phyloP scores from a whole-genome alignment of 768 basidiomycete genomes.

The Gymnopilus junonius region DNA sequence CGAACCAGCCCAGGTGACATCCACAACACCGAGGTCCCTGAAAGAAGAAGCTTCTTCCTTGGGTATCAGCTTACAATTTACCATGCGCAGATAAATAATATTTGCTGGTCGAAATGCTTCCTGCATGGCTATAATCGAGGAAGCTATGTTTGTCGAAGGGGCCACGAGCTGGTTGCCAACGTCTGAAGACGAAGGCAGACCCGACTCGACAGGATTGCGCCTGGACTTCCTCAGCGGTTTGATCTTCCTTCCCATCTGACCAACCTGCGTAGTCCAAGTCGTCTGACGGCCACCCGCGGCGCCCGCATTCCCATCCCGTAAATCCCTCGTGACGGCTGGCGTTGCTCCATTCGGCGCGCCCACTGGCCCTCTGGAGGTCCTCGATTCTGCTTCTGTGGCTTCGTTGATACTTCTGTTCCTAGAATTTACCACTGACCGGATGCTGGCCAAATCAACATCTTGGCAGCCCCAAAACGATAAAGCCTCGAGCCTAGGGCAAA shows the following conservation, averaged over 20 bases:
- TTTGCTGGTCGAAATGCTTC: constrained; percentile 37
- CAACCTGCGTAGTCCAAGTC: constrained; percentile 14
- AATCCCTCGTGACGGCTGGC: constrained; percentile 9
- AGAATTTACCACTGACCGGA: constrained; percentile 41
- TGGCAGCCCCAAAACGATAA: constrained; percentile 55
- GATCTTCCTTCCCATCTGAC: constrained; percentile 31
- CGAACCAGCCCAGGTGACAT: constrained; percentile 37
- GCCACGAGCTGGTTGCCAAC: constrained; percentile 3
- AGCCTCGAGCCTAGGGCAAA: constrained; percentile 55
- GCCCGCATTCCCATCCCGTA: constrained; percentile 9
- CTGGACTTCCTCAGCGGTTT: constrained; percentile 42
- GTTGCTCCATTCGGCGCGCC: constrained; percentile 26
- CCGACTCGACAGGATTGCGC: constrained; percentile 20
- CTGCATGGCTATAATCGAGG: constrained; percentile 39
- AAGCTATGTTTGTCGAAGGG: constrained; percentile 29
- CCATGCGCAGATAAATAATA: constrained; percentile 47
- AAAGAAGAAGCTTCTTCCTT: constrained; percentile 42
- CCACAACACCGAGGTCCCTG: constrained; percentile 40
- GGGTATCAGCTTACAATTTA: constrained; percentile 42
- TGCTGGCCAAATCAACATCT: constrained; percentile 41
- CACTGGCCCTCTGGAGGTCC: constrained; percentile 20
- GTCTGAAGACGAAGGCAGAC: constrained; percentile 8
- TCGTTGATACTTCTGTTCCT: constrained; percentile 36
- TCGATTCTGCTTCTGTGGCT: constrained; percentile 21
- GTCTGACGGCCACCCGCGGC: constrained; percentile 3